Percentiles rank a stretch among this genome's conserved stretches.
Evolutionary conservation across 352 stramenopile species (phyloP).

Genomic region (Peronospora belbahrii): DNA sequence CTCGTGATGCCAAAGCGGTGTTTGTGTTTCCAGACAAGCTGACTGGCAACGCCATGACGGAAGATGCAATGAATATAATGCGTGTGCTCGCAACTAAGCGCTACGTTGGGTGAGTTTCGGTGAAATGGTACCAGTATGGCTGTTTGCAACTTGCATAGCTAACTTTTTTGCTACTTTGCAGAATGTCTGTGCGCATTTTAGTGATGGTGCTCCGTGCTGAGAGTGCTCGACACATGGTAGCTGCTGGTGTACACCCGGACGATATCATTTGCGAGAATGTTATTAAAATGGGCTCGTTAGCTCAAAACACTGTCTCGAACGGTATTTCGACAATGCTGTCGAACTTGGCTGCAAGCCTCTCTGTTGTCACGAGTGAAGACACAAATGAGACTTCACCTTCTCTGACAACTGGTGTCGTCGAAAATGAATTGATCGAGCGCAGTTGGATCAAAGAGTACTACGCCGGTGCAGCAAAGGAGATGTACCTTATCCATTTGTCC

Average conservation of each 20-base stretch:
- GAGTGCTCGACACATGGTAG: slow-evolving; percentile 70
- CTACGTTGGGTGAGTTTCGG: slow-evolving; percentile 47
- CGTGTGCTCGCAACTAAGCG: slow-evolving; percentile 61
- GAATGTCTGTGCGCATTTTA: slow-evolving; percentile 51
- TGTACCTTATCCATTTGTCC: slow-evolving; percentile 76
- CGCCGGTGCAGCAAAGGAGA: slow-evolving; percentile 69
- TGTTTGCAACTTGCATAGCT: background rate
- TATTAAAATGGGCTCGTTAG: slow-evolving; percentile 84
- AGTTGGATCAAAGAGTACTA: slow-evolving; percentile 74
- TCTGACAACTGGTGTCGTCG: slow-evolving; percentile 10
- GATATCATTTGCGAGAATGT: slow-evolving; percentile 85
- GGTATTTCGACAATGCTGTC: slow-evolving; percentile 80
- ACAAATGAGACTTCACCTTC: slow-evolving; percentile 5
- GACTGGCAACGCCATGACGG: slow-evolving; percentile 51
- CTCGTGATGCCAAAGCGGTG: slow-evolving; percentile 50
- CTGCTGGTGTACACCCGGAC: slow-evolving; percentile 63
- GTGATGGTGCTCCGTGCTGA: slow-evolving; percentile 74
- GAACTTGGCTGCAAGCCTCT: slow-evolving; percentile 76
- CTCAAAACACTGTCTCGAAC: slow-evolving; percentile 63
- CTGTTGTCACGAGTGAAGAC: slow-evolving; percentile 33
- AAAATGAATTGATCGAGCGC: slow-evolving; percentile 9
- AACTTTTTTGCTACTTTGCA: slow-evolving; percentile 17
- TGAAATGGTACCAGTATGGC: background rate
- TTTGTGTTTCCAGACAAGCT: slow-evolving; percentile 85
- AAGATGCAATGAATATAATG: slow-evolving; percentile 85